A percentile compares a stretch with the other conserved stretches of the same genome.
These are phyloP conservation scores for bread wheat (Triticum aestivum) DNA, from an alignment of 176 grass and related monocot species.

Conservation along the genomic window DNA sequence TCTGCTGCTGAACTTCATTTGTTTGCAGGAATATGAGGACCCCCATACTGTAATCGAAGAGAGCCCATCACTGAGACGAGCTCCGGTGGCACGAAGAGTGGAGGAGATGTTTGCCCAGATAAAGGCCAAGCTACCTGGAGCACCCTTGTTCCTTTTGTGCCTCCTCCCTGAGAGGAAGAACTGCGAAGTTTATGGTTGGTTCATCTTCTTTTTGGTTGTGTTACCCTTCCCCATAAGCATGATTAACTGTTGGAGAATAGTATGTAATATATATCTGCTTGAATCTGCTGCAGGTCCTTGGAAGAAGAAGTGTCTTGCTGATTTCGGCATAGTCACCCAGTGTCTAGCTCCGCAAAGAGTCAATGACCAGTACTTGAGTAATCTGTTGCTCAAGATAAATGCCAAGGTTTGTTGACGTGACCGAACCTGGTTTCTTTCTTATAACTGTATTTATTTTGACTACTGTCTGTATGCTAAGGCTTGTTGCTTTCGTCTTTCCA, in stretches of 20 bases:
- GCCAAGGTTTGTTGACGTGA: constrained; percentile 57
- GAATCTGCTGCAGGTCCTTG: constrained; percentile 60
- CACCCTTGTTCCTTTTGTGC: constrained; percentile 75
- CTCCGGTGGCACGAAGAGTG: constrained; percentile 48
- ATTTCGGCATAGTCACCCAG: constrained; percentile 91
- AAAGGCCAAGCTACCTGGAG: constrained; percentile 59
- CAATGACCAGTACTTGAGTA: constrained; percentile 81
- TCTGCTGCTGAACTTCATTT: constrained; percentile 3
- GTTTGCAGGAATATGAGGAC: constrained; percentile 46
- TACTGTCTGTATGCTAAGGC: background rate
- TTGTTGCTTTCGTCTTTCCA: background rate
- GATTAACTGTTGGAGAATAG: background rate
- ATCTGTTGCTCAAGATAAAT: constrained; percentile 90
- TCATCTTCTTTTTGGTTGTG: constrained; percentile 2
- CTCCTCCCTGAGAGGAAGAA: constrained; percentile 87
- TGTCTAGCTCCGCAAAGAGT: constrained; percentile 76
- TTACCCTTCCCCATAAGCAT: background rate
- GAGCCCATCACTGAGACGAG: constrained; percentile 43
- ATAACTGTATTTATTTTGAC: constrained; percentile 12
- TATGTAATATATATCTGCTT: constrained; percentile 20
- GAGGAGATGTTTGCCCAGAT: constrained; percentile 76
- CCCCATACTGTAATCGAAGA: constrained; percentile 72
- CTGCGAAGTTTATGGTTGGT: constrained; percentile 89
- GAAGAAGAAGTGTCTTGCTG: constrained; percentile 89
- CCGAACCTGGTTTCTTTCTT: background rate